Conservation (phyloP, 148 eudicot genomes). For the Fagopyrum esculentum region DNA sequence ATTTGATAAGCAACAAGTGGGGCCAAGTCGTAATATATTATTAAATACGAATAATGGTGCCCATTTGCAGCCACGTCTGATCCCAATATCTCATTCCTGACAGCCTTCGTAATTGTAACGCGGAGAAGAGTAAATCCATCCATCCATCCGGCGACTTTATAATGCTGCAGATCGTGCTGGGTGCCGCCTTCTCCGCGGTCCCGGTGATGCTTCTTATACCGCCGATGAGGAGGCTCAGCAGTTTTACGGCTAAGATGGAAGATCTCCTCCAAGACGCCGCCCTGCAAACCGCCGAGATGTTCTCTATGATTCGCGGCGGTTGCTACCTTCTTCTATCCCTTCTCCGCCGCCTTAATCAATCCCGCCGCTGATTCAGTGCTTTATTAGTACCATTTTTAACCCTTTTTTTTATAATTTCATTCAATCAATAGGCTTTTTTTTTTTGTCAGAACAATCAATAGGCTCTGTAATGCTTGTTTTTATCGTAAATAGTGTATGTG, state of each 20-base stretch:
- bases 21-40: not conserved
- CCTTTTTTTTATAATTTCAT: no score
- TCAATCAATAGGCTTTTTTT: no score
- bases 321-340: constrained; percentile 10
- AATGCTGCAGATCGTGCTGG: constrained; percentile 21
- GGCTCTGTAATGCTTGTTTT: not conserved
- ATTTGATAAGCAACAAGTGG: not conserved
- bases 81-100: not conserved
- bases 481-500: no score
- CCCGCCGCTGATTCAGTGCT: not conserved
- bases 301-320: constrained; percentile 4
- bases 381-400: not conserved
- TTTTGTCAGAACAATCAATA: no score
- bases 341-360: not conserved
- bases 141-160: no score
- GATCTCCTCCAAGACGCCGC: constrained; percentile 21
- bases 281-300: constrained; percentile 7
- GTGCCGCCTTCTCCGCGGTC: constrained; percentile 22
- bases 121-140: not conserved
- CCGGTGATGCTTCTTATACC: constrained; percentile 27
- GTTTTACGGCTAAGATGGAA: constrained; percentile 16
- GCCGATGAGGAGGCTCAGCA: constrained; percentile 22
- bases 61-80: not conserved
- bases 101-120: not conserved
- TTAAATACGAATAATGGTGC: no score